Evolutionary conservation across 2,329 filamentous ascomycete species (phyloP), one percentile per base, ranked within the genome.

Genomic region (Ophiocordyceps camponoti-saundersi): DNA sequence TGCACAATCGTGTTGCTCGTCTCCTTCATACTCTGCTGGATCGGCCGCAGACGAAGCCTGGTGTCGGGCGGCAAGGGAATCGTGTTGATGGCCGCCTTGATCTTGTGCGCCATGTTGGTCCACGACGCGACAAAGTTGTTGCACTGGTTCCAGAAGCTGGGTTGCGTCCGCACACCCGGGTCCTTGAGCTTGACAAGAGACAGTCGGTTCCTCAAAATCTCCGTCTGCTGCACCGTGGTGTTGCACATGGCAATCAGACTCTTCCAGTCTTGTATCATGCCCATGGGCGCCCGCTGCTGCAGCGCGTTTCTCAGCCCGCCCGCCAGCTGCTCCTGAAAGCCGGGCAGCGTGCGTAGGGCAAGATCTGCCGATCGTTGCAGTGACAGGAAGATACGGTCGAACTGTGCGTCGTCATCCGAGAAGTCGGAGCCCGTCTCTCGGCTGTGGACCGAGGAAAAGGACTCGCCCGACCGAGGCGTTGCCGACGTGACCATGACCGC

Each of bases 161-260:
- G 60, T 55, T 81, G 77, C 2, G 72, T 79, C 47, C 86, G 74
- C 45, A 85, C 75, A 12, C 79, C 80, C 8, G 85, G 84, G 55
- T 95, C 88, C 59, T 90, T 92, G 12, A 94, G 69, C 59, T 88
- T 88, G 67, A 95, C 85, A 44, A 75, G 72, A 3, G 80, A 85
- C 12, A 95, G 66, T n/a, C 82, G 75, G 39, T 70, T 70, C 56
- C 84, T 82, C 26, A 95, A 70, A 12, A 76, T 71, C 56, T 88
- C 80, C 2, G 85, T 85, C 53, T 85, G 80, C 48, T 84, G 76
- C 41, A 89, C 73, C 18, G 84, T 79, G 13, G 76, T 68, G 42
- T 74, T 75, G 57, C 83, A 89, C 57, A 82, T 83, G 44, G 78
- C 71, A 46, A 90, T 79, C 43, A 94, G 72, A 2, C 71, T 68